These are phyloP conservation scores for Fusarium palustre DNA, from an alignment of 2,329 filamentous ascomycete genomes.

Conservation along the genomic window DNA sequence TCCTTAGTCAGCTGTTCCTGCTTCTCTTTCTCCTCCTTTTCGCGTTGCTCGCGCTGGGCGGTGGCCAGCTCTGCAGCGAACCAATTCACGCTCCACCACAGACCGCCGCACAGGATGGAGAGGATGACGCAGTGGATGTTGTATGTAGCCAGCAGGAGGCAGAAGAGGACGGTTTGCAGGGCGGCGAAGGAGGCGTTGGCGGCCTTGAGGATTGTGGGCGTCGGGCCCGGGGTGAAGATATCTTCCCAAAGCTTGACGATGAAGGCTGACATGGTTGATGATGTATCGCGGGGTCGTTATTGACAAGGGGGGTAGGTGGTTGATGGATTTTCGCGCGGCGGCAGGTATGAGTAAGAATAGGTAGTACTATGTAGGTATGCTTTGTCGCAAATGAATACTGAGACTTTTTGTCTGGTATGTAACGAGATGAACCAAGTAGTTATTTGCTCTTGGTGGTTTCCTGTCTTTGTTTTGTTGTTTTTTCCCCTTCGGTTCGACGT, in stretches of 20 bases:
- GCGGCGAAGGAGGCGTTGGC: constrained; percentile 90
- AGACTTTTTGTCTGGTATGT: constrained; percentile 3
- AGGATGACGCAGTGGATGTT: constrained; percentile 91
- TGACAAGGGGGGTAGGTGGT: constrained; percentile 7
- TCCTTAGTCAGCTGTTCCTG: constrained; percentile 34
- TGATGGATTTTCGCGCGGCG: constrained; percentile 7
- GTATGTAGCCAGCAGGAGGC: constrained; percentile 82
- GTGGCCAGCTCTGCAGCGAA: constrained; percentile 77
- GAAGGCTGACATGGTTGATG: constrained; percentile 66
- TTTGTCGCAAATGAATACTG: constrained; percentile 15
- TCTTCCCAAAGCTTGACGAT: constrained; percentile 86
- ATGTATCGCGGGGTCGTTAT: constrained; percentile 28
- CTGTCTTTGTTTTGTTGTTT: not conserved
- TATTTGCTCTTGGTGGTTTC: constrained; percentile 10
- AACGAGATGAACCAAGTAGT: not conserved
- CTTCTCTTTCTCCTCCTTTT: constrained; percentile 53
- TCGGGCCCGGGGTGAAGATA: constrained; percentile 92
- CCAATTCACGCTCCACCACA: constrained; percentile 98
- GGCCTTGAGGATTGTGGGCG: constrained; percentile 86
- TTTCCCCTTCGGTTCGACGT: constrained; percentile 14
- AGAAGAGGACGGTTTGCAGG: constrained; percentile 82
- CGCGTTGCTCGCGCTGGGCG: constrained; percentile 55
- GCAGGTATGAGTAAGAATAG: not conserved
- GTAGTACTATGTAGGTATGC: not conserved
- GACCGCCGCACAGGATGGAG: constrained; percentile 79